phyloP scores from a whole-genome alignment of 2,329 filamentous ascomycete genomes.

The Calonectria hawksworthii region DNA sequence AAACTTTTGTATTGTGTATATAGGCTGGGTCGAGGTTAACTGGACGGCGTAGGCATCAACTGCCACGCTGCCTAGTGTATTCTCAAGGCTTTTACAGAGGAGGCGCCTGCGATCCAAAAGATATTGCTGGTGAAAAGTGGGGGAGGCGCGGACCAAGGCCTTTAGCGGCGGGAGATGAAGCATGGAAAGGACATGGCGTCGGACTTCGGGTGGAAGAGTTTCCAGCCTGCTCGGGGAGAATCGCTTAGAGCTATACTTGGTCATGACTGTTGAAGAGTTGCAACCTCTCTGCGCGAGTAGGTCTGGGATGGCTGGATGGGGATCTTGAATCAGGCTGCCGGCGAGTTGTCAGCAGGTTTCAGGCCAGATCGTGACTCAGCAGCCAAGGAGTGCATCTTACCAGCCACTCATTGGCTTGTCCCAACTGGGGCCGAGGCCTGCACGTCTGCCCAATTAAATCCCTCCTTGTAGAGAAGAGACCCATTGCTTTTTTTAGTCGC shows the following conservation, averaged over 20 bases:
- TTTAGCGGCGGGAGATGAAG: neutral
- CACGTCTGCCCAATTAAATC: too few species aligned
- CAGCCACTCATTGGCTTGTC: too few species aligned
- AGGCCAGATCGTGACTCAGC: too few species aligned
- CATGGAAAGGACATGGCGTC: neutral
- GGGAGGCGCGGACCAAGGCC: neutral
- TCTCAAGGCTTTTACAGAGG: neutral
- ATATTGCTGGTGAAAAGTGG: neutral
- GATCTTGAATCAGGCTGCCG: too few species aligned
- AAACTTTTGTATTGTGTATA: neutral
- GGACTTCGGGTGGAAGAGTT: neutral
- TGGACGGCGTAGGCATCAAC: neutral
- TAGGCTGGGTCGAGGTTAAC: neutral
- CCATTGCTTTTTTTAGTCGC: too few species aligned
- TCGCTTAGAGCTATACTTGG: neutral
- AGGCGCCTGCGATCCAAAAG: neutral
- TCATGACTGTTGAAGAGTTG: too few species aligned
- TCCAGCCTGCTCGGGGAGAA: neutral
- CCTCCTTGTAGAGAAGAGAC: too few species aligned
- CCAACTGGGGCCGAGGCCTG: too few species aligned
- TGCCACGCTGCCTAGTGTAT: neutral
- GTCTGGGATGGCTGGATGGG: too few species aligned
- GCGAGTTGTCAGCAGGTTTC: too few species aligned
- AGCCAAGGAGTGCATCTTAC: too few species aligned
- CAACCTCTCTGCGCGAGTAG: too few species aligned